Evolutionary conservation across 345 rosid genomes (phyloP), one percentile per base, ranked within the genome.

Genomic region (Durio zibethinus): DNA sequence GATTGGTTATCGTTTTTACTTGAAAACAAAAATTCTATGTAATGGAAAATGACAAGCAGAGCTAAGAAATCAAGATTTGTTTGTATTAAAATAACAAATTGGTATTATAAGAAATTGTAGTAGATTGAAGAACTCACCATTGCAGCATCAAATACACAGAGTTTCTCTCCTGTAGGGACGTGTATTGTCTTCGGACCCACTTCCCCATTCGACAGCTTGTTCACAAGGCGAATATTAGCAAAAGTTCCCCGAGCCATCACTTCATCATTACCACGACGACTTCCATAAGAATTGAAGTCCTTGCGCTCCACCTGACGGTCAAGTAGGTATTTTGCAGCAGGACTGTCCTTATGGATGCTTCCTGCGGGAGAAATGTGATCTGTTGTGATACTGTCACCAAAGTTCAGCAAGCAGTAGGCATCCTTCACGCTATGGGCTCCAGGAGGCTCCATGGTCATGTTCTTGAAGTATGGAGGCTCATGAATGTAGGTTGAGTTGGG

Each of bases 311-410:
- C 97, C 42, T 93, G 93, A 36, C 83, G 89, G 69, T 89, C 96
- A 42, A 92, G 82, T 75, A 92, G 97, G 80, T 15, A 96, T 81
- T 90, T 91, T 14, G 99, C 98, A 50, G 99, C 92, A 0, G 99
- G 97, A 84, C 97, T 93, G 81, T 93, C 99, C 82, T 88, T 96
- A 80, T 96, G 93, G 85, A 96, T 96, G 87, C 90, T 93, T 76
- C 99, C 98, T 35, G 99, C 99, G 4, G 99, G 99, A 69, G 99
- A 96, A 66, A 96, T 96, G 83, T 96, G 99, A 84, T 96, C 99
- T 14, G 99, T 96, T 57, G 99, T 96, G 72, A 96, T 96, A 79
- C 98, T 96, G 84, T 96, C 99, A 23, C 98, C 99, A 74, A 93
- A 91, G 85, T 89, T 96, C 73, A 96, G 90, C 33, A 96, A 83